Evolutionary conservation across 768 basidiomycete genomes (phyloP).

Genomic region (Tylopilus vinaceipallidus): DNA sequence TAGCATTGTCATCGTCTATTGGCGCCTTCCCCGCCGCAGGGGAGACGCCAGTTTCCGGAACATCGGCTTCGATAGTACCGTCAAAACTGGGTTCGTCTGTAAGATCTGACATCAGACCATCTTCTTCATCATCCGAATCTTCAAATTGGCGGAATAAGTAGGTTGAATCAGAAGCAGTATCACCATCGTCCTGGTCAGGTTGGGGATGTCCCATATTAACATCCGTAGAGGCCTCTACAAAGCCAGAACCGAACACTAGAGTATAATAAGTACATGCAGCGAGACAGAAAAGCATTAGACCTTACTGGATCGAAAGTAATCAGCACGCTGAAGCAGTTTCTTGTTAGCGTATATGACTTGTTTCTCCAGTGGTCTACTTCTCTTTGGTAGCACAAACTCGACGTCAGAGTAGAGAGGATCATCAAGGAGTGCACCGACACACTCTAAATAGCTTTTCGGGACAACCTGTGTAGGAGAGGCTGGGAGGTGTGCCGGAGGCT

Average conservation of each 20-base stretch:
- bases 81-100: conserved; percentile 34
- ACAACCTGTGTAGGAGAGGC: conserved; percentile 50
- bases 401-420: conserved; percentile 86
- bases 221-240: conserved; percentile 53
- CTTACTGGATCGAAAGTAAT: conserved; percentile 77
- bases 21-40: not conserved
- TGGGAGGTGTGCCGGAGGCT: conserved; percentile 46
- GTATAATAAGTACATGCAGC: not conserved
- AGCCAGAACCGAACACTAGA: conserved; percentile 72
- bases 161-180: conserved; percentile 52
- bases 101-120: conserved; percentile 38
- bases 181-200: conserved; percentile 35
- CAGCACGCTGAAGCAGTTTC: conserved; percentile 63
- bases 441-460: conserved; percentile 64
- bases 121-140: conserved; percentile 55
- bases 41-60: conserved; percentile 5
- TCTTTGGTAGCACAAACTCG: conserved; percentile 67
- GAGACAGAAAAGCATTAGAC: not conserved
- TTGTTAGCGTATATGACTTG: conserved; percentile 65
- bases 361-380: conserved; percentile 36
- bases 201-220: conserved; percentile 24
- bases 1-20: conserved; percentile 4
- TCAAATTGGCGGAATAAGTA: conserved; percentile 36
- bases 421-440: conserved; percentile 72
- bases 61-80: conserved; percentile 24